Conservation (phyloP, 2,329 filamentous ascomycete species). For the Fusarium proliferatum region DNA sequence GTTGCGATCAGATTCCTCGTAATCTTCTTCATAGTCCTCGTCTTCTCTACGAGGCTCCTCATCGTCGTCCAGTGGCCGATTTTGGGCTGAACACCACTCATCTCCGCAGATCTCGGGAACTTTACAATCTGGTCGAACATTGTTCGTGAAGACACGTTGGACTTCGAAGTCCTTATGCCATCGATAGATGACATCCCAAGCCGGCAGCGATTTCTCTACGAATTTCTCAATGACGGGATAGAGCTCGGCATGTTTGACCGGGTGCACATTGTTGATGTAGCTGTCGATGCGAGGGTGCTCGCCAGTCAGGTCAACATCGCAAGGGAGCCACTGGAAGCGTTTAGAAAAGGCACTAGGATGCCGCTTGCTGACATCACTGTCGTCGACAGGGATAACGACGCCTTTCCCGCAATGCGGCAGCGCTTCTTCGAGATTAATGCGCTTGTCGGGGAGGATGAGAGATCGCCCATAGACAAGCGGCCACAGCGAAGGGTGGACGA, state of each 20-base stretch:
- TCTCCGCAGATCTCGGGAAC: conserved; percentile 30
- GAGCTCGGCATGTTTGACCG: conserved; percentile 50
- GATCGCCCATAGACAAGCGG: conserved; percentile 42
- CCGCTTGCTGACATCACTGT: background rate
- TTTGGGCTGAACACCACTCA: background rate
- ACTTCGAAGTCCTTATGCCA: conserved; percentile 46
- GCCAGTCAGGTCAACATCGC: conserved; percentile 57
- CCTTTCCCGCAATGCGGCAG: conserved; percentile 51
- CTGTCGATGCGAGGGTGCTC: conserved; percentile 55
- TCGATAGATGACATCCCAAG: conserved; percentile 56
- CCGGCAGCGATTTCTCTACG: conserved; percentile 55
- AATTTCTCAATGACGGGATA: conserved; percentile 57
- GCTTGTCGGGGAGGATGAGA: conserved; percentile 49
- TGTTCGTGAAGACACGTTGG: conserved; percentile 39
- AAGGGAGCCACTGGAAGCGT: conserved; percentile 61
- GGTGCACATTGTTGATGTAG: conserved; percentile 67
- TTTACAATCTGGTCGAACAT: conserved; percentile 35
- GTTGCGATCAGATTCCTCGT: conserved; percentile 37
- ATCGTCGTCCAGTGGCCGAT: conserved; percentile 33
- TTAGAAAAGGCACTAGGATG: conserved; percentile 10
- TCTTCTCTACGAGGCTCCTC: conserved; percentile 38
- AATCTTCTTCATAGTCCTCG: conserved; percentile 24
- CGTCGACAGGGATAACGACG: conserved; percentile 38
- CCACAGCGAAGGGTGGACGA: conserved; percentile 40
- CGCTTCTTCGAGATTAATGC: conserved; percentile 52